A percentile compares a stretch with the other conserved stretches of the same genome.
Evolutionary conservation across 495 filamentous ascomycete species (phyloP).

Genomic region (Lineolata rhizophorae): DNA sequence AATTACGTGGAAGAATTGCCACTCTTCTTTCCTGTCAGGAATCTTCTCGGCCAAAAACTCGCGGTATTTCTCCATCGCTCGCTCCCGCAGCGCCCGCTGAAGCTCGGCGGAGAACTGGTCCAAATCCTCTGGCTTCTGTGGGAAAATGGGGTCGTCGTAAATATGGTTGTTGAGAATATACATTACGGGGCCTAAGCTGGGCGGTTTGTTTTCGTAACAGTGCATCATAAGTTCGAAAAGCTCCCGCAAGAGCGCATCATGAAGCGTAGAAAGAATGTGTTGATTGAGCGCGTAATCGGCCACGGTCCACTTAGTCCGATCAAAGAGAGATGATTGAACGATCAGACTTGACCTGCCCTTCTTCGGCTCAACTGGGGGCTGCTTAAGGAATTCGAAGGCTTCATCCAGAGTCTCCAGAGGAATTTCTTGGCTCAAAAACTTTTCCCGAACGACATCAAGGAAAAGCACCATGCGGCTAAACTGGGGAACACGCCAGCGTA

Average conservation of each 20-base stretch:
- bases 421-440: constrained; percentile 73
- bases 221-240: constrained; percentile 69
- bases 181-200: constrained; percentile 56
- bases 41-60: constrained; percentile 49
- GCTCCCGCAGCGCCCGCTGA: constrained; percentile 43
- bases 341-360: constrained; percentile 28
- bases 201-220: constrained; percentile 74
- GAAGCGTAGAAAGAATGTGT: constrained; percentile 46
- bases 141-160: constrained; percentile 53
- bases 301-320: constrained; percentile 55
- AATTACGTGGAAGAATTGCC: constrained; percentile 73
- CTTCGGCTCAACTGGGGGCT: constrained; percentile 34
- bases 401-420: constrained; percentile 58
- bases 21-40: constrained; percentile 49
- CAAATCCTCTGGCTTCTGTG: constrained; percentile 40
- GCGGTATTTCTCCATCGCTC: constrained; percentile 53
- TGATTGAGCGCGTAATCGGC: constrained; percentile 56
- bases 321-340: constrained; percentile 26
- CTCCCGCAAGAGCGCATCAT: constrained; percentile 71
- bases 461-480: constrained; percentile 64
- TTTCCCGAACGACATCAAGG: constrained; percentile 63
- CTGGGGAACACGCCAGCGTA: constrained; percentile 78
- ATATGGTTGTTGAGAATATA: constrained; percentile 71
- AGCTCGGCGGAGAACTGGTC: constrained; percentile 48
- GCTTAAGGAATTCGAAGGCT: constrained; percentile 63